A percentile compares a stretch with the other conserved stretches of the same genome.
These are phyloP conservation scores for Naganishia cerealis DNA, from an alignment of 1,284 basidiomycete species.

Conservation along the genomic window DNA sequence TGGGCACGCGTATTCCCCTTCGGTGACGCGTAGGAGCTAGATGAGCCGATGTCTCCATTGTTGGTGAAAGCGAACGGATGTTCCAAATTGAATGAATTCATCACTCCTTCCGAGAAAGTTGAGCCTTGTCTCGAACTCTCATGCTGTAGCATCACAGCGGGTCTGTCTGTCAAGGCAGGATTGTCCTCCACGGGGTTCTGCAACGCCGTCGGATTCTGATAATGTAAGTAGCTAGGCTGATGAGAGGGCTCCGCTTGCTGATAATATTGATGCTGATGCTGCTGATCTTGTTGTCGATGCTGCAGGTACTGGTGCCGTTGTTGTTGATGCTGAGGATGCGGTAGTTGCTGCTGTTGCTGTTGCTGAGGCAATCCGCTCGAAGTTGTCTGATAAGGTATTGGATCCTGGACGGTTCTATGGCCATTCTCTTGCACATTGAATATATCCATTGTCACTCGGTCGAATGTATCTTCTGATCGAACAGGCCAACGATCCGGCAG, in stretches of 20 bases:
- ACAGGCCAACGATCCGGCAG: neutral
- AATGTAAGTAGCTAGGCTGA: neutral
- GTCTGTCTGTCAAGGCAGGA: neutral
- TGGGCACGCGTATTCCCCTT: neutral
- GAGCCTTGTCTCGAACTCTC: constrained; percentile 40
- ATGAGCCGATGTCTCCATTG: neutral
- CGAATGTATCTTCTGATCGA: neutral
- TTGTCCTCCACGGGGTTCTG: neutral
- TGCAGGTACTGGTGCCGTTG: constrained; percentile 4
- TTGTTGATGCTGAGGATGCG: neutral
- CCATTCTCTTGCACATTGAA: neutral
- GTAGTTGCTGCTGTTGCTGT: neutral
- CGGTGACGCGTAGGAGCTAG: neutral
- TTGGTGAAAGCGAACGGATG: constrained; percentile 2
- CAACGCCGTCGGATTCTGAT: neutral
- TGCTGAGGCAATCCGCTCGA: neutral
- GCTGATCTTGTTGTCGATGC: constrained; percentile 2
- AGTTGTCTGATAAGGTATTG: no score
- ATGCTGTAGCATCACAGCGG: neutral
- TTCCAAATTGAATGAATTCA: constrained; percentile 3
- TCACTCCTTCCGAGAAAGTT: constrained; percentile 49
- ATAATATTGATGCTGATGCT: neutral
- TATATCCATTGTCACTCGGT: neutral
- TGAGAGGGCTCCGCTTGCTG: neutral
- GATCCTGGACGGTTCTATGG: neutral